phyloP scores from a whole-genome alignment of 1,284 basidiomycete genomes.

The Tremellales sp. region DNA sequence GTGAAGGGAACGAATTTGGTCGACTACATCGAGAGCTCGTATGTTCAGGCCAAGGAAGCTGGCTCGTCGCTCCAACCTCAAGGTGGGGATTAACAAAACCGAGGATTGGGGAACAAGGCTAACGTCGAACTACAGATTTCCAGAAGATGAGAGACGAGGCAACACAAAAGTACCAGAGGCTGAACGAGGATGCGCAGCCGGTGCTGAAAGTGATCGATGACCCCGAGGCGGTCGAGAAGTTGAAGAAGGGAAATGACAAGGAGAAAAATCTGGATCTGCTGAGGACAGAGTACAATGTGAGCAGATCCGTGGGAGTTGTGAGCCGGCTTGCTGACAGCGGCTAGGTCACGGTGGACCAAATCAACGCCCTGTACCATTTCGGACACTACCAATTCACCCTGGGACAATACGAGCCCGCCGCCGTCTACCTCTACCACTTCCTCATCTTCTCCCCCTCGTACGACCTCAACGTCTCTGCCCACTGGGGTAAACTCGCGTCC shows the following conservation, averaged over 20 bases:
- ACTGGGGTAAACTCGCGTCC: constrained; percentile 97
- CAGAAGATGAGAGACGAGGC: constrained; percentile 72
- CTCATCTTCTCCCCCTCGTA: constrained; percentile 90
- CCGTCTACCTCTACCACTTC: constrained; percentile 98
- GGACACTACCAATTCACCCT: constrained; percentile 98
- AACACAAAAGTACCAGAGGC: constrained; percentile 73
- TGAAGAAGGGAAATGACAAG: constrained; percentile 79
- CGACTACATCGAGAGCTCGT: constrained; percentile 77
- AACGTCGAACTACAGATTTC: constrained; percentile 59
- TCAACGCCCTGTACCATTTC: constrained; percentile 93
- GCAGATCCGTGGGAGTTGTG: constrained; percentile 34
- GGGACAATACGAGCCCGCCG: constrained; percentile 92
- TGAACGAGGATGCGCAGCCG: constrained; percentile 84
- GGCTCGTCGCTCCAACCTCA: constrained; percentile 14
- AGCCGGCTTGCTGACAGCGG: constrained; percentile 1
- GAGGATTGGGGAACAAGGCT: constrained; percentile 8
- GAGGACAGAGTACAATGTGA: constrained; percentile 85
- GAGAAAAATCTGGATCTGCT: constrained; percentile 92
- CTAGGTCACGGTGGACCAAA: constrained; percentile 89
- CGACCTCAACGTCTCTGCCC: constrained; percentile 87
- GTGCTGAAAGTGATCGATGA: constrained; percentile 96
- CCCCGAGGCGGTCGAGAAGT: constrained; percentile 76
- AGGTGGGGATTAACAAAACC: too few relatives aligned
- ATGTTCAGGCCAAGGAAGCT: constrained; percentile 62
- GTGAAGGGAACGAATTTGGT: constrained; percentile 97